Evolutionary conservation across 2,329 filamentous ascomycete genomes (phyloP).

Genomic region (Ceratocystis diversiconidia): DNA sequence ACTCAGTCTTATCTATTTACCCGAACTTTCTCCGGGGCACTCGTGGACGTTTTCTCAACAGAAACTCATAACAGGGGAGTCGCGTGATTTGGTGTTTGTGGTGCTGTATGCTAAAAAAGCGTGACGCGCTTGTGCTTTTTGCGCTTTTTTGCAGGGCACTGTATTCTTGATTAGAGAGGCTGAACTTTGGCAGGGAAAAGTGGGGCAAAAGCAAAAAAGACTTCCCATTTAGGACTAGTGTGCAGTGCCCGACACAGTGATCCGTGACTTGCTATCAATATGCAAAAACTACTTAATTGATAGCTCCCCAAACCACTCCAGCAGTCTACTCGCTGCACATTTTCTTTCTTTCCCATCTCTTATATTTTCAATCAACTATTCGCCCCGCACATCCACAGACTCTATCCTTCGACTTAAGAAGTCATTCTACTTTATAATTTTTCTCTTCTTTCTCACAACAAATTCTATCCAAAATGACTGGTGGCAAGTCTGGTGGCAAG

Average conservation of each 20-base stretch:
- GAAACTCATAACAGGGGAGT: neutral
- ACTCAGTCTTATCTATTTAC: too few relatives aligned
- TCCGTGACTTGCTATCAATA: conserved; percentile 34
- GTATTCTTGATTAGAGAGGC: conserved; percentile 5
- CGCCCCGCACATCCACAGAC: neutral
- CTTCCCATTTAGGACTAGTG: conserved; percentile 22
- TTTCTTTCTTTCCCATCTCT: conserved; percentile 22
- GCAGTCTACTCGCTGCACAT: neutral
- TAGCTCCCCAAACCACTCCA: conserved; percentile 18
- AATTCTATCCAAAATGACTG: conserved; percentile 77
- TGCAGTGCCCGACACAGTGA: conserved; percentile 26
- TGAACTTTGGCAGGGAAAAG: conserved; percentile 14
- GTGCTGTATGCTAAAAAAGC: neutral
- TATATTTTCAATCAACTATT: conserved; percentile 21
- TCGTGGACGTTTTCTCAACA: too few relatives aligned
- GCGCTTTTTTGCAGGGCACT: conserved; percentile 4
- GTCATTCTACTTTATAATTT: conserved; percentile 1
- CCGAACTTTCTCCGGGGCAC: too few relatives aligned
- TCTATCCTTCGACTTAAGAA: neutral
- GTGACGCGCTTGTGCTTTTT: neutral
- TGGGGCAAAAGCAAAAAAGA: conserved; percentile 20
- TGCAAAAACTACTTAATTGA: conserved; percentile 45
- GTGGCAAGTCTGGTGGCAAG: conserved; percentile 99
- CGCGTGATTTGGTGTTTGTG: neutral
- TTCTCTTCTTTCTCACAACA: conserved; percentile 17